These are phyloP conservation scores for Oligophagozyma castellii DNA, from an alignment of 1,139 yeast species.

Conservation along the genomic window DNA sequence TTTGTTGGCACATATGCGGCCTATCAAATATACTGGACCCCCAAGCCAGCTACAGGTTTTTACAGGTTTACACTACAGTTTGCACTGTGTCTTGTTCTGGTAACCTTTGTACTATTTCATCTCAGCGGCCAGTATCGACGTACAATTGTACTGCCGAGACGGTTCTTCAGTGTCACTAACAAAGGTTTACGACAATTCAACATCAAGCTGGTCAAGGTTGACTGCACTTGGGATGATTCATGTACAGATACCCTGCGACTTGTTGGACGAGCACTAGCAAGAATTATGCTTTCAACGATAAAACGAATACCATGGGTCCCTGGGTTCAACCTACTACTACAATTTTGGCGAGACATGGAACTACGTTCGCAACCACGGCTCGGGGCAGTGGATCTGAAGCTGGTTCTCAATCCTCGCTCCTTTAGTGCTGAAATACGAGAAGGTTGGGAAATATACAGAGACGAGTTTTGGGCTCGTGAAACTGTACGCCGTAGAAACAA, in stretches of 20 bases:
- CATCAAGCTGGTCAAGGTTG: conserved; percentile 58
- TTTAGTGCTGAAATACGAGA: conserved; percentile 77
- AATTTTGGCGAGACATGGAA: conserved; percentile 25
- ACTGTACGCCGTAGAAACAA: conserved; percentile 61
- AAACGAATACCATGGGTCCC: conserved; percentile 8
- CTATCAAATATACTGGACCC: conserved; percentile 23
- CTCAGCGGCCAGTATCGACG: conserved; percentile 81
- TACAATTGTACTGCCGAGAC: conserved; percentile 70
- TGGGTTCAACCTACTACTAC: conserved; percentile 12
- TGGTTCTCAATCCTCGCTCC: conserved; percentile 67
- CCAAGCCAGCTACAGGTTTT: conserved; percentile 11
- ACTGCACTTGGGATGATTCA: conserved; percentile 42
- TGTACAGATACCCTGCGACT: conserved; percentile 32
- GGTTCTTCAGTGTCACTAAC: conserved; percentile 66
- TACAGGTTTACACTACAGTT: conserved; percentile 42
- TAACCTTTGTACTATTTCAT: conserved; percentile 66
- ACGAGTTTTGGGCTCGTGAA: conserved; percentile 87
- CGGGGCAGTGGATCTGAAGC: conserved; percentile 42
- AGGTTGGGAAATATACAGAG: conserved; percentile 89
- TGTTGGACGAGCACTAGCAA: conserved; percentile 19
- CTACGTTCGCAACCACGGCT: conserved; percentile 30
- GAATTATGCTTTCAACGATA: conserved; percentile 10
- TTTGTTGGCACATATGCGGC: conserved; percentile 27
- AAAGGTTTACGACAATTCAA: conserved; percentile 79
- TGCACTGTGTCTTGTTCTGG: conserved; percentile 47